phyloP scores from a whole-genome alignment of 352 stramenopile genomes.

The Globisporangium ultimum region DNA sequence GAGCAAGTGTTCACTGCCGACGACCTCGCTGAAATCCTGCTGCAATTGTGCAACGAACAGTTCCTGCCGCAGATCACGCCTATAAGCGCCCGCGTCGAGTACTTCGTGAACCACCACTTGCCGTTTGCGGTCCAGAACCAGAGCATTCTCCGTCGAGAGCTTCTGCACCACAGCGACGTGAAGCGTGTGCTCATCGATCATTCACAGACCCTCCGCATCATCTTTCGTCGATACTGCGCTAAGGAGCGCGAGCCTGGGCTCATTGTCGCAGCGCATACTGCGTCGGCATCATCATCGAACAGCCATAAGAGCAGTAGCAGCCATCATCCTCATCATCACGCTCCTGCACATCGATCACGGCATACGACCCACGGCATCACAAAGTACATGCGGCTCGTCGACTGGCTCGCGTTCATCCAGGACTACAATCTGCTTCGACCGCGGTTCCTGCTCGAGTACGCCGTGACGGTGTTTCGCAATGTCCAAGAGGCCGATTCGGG shows the following conservation, averaged over 20 bases:
- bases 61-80: constrained; percentile 51
- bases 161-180: constrained; percentile 51
- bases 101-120: constrained; percentile 49
- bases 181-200: constrained; percentile 58
- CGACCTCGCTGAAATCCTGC: constrained; percentile 56
- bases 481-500: constrained; percentile 43
- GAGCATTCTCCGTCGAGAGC: constrained; percentile 41
- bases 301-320: not conserved
- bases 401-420: constrained; percentile 69
- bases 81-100: constrained; percentile 61
- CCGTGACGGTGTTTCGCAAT: constrained; percentile 55
- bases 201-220: constrained; percentile 48
- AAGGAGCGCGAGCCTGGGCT: constrained; percentile 47
- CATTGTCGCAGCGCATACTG: not conserved
- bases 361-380: constrained; percentile 31
- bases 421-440: constrained; percentile 66
- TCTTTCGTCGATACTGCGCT: constrained; percentile 72
- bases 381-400: constrained; percentile 63
- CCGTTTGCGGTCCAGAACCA: constrained; percentile 45
- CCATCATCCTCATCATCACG: not conserved
- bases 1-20: constrained; percentile 62
- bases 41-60: constrained; percentile 78
- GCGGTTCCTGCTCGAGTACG: constrained; percentile 57
- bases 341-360: not conserved
- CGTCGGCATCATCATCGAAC: constrained; percentile 12